Base-by-base conservation (phyloP, 495 filamentous ascomycete species). In the Aspergillus bertholletiae region DNA sequence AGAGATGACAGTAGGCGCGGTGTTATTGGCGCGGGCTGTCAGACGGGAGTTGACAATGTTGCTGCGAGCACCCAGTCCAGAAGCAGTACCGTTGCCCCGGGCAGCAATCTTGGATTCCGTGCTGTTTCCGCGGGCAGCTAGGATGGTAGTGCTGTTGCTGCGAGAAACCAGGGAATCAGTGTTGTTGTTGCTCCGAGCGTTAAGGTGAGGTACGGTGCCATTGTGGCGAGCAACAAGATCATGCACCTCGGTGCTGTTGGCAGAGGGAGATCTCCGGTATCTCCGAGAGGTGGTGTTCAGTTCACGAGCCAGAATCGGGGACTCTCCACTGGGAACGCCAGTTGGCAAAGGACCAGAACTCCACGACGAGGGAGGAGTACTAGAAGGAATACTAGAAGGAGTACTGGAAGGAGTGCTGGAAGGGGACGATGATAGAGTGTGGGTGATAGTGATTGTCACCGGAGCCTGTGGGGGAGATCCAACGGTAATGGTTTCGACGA, bases 401-500 rank as follows among this genome's bases (percentile, higher is more conserved):
- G 23, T 28, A 39, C 15, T 23, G 8, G 35, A 27, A 17, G 46
- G 27, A 26, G 23, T 28, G 50, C 15, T 23, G 8, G 32, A 53
- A 32, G 26, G 63, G 43, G 59, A 56, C 59, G 17, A 61, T 28
- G 62, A 58, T n/a, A 67, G 64, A 21, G 63, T 68, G 22, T 63
- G 55, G 30, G 68, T 67, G 15, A 74, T 58, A 5, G 67, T 69
- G 22, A 72, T 59, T 17, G 69, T 74, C 55, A 73, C 59, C 11
- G 61, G 64, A 17, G 70, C 56, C 23, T 62, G 60, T 41, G 70
- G 68, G 15, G 64, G 50, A 12, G 64, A 68, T 18, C 65, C 39
- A 0, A 68, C 57, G 13, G 68, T 70, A 11, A 74, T 53, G 20
- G 72, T 79, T 17, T 70, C 56, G 11, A 65, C 51, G 24, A 52